Percentiles rank a stretch among this genome's conserved stretches.
Evolutionary conservation across 2,329 filamentous ascomycete species (phyloP).

Genomic region (Celoporthe dispersa): DNA sequence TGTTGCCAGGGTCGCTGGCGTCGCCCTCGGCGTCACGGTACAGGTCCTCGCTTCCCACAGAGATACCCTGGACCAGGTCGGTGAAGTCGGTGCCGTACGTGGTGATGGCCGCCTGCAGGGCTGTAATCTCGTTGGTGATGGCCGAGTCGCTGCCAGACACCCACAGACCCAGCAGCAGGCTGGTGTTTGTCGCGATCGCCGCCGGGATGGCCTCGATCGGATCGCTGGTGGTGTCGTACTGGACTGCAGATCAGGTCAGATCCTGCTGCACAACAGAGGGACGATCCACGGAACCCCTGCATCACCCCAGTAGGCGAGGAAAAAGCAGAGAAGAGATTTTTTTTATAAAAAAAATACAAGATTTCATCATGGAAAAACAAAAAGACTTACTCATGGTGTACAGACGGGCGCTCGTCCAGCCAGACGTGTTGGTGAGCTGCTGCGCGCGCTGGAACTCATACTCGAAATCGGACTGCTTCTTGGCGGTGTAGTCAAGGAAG

Average conservation of each 20-base stretch:
- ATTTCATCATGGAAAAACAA: not conserved
- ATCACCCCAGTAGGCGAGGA: not conserved
- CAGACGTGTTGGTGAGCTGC: constrained; percentile 64
- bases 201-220: constrained; percentile 82
- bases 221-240: constrained; percentile 70
- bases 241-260: constrained; percentile 40
- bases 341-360: no score
- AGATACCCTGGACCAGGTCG: constrained; percentile 66
- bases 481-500: constrained; percentile 63
- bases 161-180: constrained; percentile 68
- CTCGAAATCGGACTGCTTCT: constrained; percentile 69
- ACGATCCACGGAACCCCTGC: not conserved
- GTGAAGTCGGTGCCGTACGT: constrained; percentile 54
- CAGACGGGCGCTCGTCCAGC: constrained; percentile 73
- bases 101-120: constrained; percentile 60
- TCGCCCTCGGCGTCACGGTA: constrained; percentile 68
- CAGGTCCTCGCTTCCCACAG: constrained; percentile 69
- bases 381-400: constrained; percentile 63
- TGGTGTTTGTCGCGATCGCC: constrained; percentile 62
- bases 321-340: not conserved
- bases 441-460: constrained; percentile 70
- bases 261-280: not conserved
- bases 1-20: constrained; percentile 56
- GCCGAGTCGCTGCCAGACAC: constrained; percentile 59
- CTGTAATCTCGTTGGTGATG: constrained; percentile 64